phyloP scores from a whole-genome alignment of 2,329 filamentous ascomycete genomes.

The Colletotrichum echinochloae region DNA sequence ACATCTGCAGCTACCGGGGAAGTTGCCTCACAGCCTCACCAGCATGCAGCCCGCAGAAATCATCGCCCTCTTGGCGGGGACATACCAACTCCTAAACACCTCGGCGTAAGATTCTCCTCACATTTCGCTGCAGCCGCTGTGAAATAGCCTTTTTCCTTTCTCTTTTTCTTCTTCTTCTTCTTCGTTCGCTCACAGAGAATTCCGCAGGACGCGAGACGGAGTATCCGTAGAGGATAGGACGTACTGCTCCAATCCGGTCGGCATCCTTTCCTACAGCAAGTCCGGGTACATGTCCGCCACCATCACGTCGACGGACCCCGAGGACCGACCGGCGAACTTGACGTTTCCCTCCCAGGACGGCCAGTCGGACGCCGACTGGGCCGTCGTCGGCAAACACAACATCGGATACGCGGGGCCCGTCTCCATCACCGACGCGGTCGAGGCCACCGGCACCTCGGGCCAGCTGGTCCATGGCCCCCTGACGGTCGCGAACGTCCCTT shows the following conservation, averaged over 20 bases:
- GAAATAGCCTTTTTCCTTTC: too few relatives aligned
- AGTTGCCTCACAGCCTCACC: background rate
- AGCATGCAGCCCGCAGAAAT: slow-evolving; percentile 38
- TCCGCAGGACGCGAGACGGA: slow-evolving; percentile 32
- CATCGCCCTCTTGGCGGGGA: slow-evolving; percentile 38
- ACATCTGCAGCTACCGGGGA: background rate
- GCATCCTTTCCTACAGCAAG: slow-evolving; percentile 46
- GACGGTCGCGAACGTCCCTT: slow-evolving; percentile 45
- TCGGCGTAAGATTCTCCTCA: slow-evolving; percentile 23
- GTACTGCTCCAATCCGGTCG: slow-evolving; percentile 43
- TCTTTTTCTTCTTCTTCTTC: too few relatives aligned
- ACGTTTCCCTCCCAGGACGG: slow-evolving; percentile 42
- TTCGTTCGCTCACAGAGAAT: background rate
- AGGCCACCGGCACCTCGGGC: slow-evolving; percentile 40
- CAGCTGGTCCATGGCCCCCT: slow-evolving; percentile 47
- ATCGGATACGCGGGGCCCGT: slow-evolving; percentile 46
- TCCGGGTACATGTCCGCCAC: slow-evolving; percentile 47
- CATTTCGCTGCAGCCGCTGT: too few relatives aligned
- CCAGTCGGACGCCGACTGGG: slow-evolving; percentile 47
- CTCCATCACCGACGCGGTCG: slow-evolving; percentile 43
- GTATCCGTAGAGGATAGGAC: slow-evolving; percentile 37
- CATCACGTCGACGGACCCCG: slow-evolving; percentile 45
- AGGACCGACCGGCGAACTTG: slow-evolving; percentile 44
- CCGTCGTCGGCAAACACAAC: slow-evolving; percentile 45
- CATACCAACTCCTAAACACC: slow-evolving; percentile 40